phyloP scores from a whole-genome alignment of 176 grass and related monocot genomes.

The Pontederia paniculata region DNA sequence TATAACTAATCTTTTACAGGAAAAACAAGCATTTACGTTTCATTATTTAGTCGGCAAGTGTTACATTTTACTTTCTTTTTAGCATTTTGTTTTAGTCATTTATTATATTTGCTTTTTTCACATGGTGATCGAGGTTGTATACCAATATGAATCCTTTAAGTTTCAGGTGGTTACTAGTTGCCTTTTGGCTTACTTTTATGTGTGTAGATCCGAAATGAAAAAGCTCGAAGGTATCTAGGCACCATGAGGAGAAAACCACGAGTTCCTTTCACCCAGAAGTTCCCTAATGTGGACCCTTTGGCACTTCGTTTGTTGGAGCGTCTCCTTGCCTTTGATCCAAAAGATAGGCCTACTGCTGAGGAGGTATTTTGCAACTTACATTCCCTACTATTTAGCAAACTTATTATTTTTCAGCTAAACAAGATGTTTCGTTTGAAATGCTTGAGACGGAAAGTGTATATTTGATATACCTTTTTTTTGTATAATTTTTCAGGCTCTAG shows the following conservation, averaged over 20 bases:
- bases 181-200: conserved; percentile 3
- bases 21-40: too few species aligned
- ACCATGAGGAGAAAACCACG: conserved; percentile 75
- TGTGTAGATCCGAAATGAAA: conserved; percentile 83
- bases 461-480: neutral
- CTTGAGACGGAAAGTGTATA: neutral
- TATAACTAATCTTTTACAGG: too few species aligned
- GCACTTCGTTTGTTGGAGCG: conserved; percentile 65
- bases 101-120: too few species aligned
- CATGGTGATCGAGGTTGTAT: neutral
- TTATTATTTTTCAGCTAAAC: neutral
- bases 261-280: conserved; percentile 65
- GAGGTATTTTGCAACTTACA: too few species aligned
- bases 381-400: too few species aligned
- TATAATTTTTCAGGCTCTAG: conserved; percentile 51
- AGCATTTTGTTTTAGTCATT: too few species aligned
- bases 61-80: too few species aligned
- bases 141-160: neutral
- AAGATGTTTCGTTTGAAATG: neutral
- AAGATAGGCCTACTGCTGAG: conserved; percentile 83
- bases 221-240: conserved; percentile 84
- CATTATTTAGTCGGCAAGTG: too few species aligned
- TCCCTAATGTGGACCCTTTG: conserved; percentile 61
- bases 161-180: conserved; percentile 8
- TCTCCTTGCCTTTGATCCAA: conserved; percentile 91